Conservation (phyloP, 2,329 filamentous ascomycete genomes). For the Aureobasidium mangrovei region DNA sequence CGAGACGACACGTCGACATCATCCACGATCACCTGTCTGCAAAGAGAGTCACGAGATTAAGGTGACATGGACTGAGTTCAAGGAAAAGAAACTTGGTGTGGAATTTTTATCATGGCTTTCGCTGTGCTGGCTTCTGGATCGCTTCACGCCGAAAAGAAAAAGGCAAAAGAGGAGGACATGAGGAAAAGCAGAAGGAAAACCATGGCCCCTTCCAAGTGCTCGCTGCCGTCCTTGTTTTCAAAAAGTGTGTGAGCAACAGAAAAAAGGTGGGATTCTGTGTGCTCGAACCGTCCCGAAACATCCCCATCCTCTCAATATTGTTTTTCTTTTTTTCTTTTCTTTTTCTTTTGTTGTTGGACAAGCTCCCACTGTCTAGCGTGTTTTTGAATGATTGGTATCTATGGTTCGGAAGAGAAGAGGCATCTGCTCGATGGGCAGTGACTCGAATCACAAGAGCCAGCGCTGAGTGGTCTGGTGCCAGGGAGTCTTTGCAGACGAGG, state of each 20-base stretch:
- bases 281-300: background rate
- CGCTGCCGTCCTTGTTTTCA: too few species aligned
- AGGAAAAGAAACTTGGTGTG: too few species aligned
- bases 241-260: background rate
- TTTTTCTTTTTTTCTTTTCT: background rate
- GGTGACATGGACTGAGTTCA: too few species aligned
- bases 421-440: background rate
- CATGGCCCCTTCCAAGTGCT: too few species aligned
- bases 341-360: background rate
- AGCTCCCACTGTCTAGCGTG: background rate
- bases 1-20: too few species aligned
- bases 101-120: too few species aligned
- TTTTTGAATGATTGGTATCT: background rate
- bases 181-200: background rate
- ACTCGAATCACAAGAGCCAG: slow-evolving; percentile 1
- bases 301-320: background rate
- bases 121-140: too few species aligned
- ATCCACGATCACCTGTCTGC: too few species aligned
- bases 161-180: background rate
- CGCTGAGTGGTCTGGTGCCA: slow-evolving; percentile 10
- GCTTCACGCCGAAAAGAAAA: background rate
- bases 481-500: slow-evolving; percentile 1
- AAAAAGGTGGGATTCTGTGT: background rate
- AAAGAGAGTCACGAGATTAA: too few species aligned
- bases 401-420: background rate